Conservation (phyloP, 129 eudicot genomes). For the Helianthus annuus region DNA sequence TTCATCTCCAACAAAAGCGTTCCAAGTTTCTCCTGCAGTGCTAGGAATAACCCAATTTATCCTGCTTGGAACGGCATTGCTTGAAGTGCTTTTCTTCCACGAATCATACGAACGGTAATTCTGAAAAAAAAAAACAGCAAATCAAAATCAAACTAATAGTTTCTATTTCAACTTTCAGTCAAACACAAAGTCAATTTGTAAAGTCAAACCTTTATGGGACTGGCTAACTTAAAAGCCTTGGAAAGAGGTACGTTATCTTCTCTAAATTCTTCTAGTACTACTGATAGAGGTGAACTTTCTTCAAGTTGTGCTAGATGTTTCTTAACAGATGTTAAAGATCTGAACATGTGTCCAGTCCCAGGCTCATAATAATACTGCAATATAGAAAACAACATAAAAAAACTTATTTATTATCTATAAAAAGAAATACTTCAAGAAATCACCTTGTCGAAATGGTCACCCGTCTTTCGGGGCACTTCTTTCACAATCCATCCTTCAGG, state of each 20-base stretch:
- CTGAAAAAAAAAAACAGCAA: constrained; percentile 24
- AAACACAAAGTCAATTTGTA: not conserved
- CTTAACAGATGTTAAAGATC: constrained; percentile 53
- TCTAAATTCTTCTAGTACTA: constrained; percentile 41
- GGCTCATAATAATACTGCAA: constrained; percentile 82
- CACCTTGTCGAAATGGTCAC: constrained; percentile 54
- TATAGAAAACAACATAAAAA: not conserved
- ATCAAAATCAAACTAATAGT: not conserved
- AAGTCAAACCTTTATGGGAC: constrained; percentile 41
- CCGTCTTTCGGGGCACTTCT: constrained; percentile 59
- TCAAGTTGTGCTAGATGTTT: constrained; percentile 49
- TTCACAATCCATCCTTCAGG: constrained; percentile 96
- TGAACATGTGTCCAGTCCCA: constrained; percentile 64
- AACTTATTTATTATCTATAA: not conserved
- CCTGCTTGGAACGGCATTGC: constrained; percentile 50
- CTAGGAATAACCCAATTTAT: constrained; percentile 71
- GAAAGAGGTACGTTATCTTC: constrained; percentile 51
- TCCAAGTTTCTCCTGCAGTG: constrained; percentile 55
- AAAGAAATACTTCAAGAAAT: not conserved
- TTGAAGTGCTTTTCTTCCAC: constrained; percentile 34
- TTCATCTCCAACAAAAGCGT: constrained; percentile 50
- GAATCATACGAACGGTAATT: constrained; percentile 32
- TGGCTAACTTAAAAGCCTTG: constrained; percentile 47
- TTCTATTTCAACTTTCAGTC: not conserved
- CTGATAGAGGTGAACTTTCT: constrained; percentile 41